These are phyloP conservation scores for Bothriochloa decipiens DNA, from an alignment of 176 grass and related monocot species.

Conservation along the genomic window DNA sequence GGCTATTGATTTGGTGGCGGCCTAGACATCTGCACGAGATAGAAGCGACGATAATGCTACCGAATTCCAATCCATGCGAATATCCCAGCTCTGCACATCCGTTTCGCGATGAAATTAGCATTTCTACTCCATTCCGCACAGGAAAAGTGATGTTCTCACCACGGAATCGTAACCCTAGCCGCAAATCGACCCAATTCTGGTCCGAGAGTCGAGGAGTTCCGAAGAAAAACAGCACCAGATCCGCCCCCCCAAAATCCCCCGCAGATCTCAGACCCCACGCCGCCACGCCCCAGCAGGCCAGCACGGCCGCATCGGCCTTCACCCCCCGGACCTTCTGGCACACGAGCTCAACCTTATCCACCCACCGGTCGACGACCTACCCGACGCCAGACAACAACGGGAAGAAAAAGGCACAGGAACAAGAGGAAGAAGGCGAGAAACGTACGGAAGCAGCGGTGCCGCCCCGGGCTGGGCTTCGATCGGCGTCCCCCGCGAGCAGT, in stretches of 20 bases:
- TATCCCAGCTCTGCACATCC: not conserved
- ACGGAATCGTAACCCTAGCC: not conserved
- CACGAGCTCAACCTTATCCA: not conserved
- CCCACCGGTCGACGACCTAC: not conserved
- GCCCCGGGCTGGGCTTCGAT: not conserved
- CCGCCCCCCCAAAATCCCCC: not conserved
- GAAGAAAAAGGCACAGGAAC: not conserved
- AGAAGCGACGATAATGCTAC: not conserved
- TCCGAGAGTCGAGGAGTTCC: not conserved
- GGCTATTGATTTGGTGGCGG: not conserved
- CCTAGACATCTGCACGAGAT: not conserved
- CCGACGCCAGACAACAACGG: not conserved
- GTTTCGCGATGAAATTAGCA: not conserved
- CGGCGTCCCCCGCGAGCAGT: slow-evolving; percentile 26
- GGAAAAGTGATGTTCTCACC: not conserved
- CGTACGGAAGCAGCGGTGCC: slow-evolving; percentile 40
- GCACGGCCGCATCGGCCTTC: not conserved
- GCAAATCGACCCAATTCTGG: not conserved
- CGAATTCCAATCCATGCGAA: slow-evolving; percentile 9
- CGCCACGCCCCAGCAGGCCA: not conserved
- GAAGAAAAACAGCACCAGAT: slow-evolving; percentile 24
- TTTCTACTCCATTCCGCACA: not conserved
- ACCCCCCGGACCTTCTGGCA: not conserved
- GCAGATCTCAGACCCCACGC: slow-evolving; percentile 42
- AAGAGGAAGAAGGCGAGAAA: slow-evolving; percentile 4